A percentile compares a stretch with the other conserved stretches of the same genome.
Evolutionary conservation across 1,284 basidiomycete genomes (phyloP).

Genomic region (Hypsizygus ulmarius): DNA sequence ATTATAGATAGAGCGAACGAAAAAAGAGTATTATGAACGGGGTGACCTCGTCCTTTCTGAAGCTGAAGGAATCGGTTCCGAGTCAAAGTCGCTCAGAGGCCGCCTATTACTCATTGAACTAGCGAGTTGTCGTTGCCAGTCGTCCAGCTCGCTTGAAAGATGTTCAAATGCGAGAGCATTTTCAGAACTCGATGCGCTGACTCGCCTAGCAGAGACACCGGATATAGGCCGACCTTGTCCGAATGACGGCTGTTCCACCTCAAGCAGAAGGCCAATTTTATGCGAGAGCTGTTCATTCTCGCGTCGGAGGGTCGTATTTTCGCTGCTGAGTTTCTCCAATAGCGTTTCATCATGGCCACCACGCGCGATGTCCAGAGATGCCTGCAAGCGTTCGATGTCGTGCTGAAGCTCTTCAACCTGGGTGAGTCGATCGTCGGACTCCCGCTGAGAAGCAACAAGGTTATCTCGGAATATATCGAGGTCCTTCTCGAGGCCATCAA

Average conservation of each 20-base stretch:
- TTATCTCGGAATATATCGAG: constrained; percentile 71
- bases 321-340: constrained; percentile 72
- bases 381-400: constrained; percentile 77
- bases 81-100: constrained; percentile 69
- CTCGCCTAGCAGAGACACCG: constrained; percentile 57
- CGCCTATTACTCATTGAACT: constrained; percentile 71
- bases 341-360: constrained; percentile 69
- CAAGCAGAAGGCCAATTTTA: constrained; percentile 82
- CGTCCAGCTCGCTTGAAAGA: constrained; percentile 75
- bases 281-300: constrained; percentile 85
- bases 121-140: constrained; percentile 78
- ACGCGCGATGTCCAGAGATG: constrained; percentile 72
- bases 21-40: constrained; percentile 55
- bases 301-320: constrained; percentile 72
- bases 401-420: constrained; percentile 77
- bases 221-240: constrained; percentile 62
- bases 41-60: constrained; percentile 61
- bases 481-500: constrained; percentile 74
- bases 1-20: constrained; percentile 42
- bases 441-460: constrained; percentile 68
- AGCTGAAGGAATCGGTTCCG: constrained; percentile 41
- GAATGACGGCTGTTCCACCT: constrained; percentile 76
- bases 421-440: constrained; percentile 72
- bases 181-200: constrained; percentile 79
- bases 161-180: constrained; percentile 72